phyloP scores from a whole-genome alignment of 331 rosid species.

The Saraca asoca region DNA sequence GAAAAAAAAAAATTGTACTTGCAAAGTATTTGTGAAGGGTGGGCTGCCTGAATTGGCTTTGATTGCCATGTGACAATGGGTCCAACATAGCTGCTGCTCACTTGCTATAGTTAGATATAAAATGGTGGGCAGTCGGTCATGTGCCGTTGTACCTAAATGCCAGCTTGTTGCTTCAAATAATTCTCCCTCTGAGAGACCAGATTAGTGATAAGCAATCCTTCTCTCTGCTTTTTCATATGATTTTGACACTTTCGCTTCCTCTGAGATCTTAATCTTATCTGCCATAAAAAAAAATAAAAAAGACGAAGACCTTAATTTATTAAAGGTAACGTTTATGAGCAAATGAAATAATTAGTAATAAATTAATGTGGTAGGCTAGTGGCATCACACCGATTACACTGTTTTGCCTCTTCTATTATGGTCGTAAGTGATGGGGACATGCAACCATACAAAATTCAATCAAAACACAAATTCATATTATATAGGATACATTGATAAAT shows the following conservation, averaged over 20 bases:
- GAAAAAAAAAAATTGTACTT: too few relatives aligned
- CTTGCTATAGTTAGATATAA: conserved; percentile 22
- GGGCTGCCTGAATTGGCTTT: background rate
- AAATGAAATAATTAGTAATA: background rate
- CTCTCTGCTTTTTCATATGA: conserved; percentile 6
- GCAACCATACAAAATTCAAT: conserved; percentile 20
- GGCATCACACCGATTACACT: background rate
- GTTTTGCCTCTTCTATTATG: background rate
- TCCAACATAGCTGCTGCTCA: conserved; percentile 41
- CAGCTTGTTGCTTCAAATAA: conserved; percentile 33
- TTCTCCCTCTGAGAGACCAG: conserved; percentile 14
- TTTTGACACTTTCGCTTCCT: conserved; percentile 33
- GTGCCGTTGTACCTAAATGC: conserved; percentile 54
- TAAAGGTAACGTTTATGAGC: background rate
- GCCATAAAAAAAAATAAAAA: conserved; percentile 16
- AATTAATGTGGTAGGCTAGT: conserved; percentile 4
- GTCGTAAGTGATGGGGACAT: background rate
- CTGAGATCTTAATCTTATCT: conserved; percentile 23
- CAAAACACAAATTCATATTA: background rate
- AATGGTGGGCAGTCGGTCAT: conserved; percentile 50
- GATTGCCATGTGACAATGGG: conserved; percentile 57
- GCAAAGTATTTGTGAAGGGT: background rate
- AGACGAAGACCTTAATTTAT: too few relatives aligned
- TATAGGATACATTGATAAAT: too few relatives aligned
- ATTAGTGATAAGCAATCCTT: background rate